A percentile compares a stretch with the other conserved stretches of the same genome.
Conservation (phyloP, 1,284 basidiomycete genomes). For the Termitomyces sp. region DNA sequence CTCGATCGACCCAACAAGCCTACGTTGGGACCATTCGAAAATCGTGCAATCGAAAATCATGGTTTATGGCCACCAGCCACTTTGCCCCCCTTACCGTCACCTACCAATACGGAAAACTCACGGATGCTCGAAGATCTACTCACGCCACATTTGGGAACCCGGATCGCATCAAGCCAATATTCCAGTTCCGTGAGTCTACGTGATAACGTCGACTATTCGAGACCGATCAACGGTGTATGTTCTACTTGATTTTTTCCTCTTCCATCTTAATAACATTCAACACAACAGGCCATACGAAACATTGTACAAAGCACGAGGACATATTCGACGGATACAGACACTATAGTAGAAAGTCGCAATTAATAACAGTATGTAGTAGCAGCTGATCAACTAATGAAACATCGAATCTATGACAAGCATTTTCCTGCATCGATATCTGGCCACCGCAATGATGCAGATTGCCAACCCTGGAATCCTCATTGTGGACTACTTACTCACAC, state of each 20-base stretch:
- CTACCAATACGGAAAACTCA: slow-evolving; percentile 12
- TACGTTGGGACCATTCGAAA: background rate
- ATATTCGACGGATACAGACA: slow-evolving; percentile 13
- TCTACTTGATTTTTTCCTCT: background rate
- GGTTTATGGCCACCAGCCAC: slow-evolving; percentile 12
- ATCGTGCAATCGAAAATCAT: background rate
- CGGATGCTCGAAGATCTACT: slow-evolving; percentile 17
- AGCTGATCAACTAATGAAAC: no score
- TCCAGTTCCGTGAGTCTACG: slow-evolving; percentile 20
- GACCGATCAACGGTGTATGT: slow-evolving; percentile 21
- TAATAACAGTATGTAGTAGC: no score
- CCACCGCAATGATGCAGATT: no score
- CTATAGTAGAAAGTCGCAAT: background rate
- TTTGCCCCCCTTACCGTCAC: slow-evolving; percentile 15
- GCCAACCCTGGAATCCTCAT: no score
- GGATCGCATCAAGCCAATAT: slow-evolving; percentile 12
- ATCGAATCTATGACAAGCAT: no score
- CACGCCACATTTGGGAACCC: slow-evolving; percentile 14
- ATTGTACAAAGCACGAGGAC: slow-evolving; percentile 18
- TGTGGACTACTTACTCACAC: no score
- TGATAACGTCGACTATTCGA: slow-evolving; percentile 21
- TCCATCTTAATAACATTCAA: background rate
- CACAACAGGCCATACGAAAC: slow-evolving; percentile 16
- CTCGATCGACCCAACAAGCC: slow-evolving; percentile 3
- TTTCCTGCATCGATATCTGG: no score